phyloP scores from a whole-genome alignment of 306 rosid genomes.

The Acacia melanoxylon region DNA sequence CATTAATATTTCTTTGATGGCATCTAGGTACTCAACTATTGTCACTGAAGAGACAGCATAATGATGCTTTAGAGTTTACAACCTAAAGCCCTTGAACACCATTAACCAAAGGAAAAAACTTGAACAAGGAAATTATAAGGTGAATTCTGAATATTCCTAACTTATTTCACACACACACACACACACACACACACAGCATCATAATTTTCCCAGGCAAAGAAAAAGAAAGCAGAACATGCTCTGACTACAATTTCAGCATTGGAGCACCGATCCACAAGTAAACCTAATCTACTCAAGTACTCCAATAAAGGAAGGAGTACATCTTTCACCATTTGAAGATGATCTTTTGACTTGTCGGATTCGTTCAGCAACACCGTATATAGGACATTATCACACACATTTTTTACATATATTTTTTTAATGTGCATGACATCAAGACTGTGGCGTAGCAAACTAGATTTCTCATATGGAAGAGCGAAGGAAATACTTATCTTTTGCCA shows the following conservation, averaged over 20 bases:
- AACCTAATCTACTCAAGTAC: constrained; percentile 7
- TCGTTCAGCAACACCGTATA: too few relatives aligned
- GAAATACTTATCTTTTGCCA: too few relatives aligned
- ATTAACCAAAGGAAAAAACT: background rate
- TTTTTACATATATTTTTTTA: too few relatives aligned
- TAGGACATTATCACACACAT: too few relatives aligned
- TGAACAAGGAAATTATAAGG: background rate
- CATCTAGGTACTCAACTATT: background rate
- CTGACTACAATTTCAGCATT: constrained; percentile 20
- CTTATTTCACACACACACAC: too few relatives aligned
- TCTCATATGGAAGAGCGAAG: too few relatives aligned
- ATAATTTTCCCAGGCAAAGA: background rate
- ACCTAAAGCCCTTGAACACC: background rate
- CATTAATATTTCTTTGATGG: background rate
- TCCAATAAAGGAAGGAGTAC: background rate
- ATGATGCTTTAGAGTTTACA: background rate
- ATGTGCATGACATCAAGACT: too few relatives aligned
- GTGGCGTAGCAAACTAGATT: too few relatives aligned
- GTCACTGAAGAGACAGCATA: background rate
- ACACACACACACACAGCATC: too few relatives aligned
- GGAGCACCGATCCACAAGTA: constrained; percentile 7
- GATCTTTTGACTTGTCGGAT: too few relatives aligned
- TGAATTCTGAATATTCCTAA: background rate
- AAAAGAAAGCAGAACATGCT: constrained; percentile 3
- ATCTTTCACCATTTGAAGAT: too few relatives aligned